Percentiles rank a stretch among this genome's conserved stretches.
Conservation (phyloP, 2,329 filamentous ascomycete genomes). For the Aspergillaceae sp. region DNA sequence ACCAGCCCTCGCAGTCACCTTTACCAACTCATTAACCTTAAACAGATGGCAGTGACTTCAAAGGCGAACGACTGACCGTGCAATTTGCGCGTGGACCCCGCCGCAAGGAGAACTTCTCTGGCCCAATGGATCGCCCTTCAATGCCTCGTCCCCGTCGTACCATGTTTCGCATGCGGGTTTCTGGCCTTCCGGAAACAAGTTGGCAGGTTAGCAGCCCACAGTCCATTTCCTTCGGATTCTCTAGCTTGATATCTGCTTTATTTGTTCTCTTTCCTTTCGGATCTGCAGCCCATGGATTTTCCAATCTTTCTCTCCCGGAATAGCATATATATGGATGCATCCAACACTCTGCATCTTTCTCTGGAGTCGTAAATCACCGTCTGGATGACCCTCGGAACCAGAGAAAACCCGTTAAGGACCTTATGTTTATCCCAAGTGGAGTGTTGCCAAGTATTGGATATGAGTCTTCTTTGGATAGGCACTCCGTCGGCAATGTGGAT, state of each 20-base stretch:
- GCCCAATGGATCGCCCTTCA: constrained; percentile 52
- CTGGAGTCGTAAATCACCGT: not conserved
- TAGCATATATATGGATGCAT: too few species aligned
- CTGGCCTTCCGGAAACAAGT: constrained; percentile 97
- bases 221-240: constrained; percentile 22
- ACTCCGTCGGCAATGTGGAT: constrained; percentile 12
- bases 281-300: not conserved
- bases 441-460: not conserved
- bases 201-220: constrained; percentile 86
- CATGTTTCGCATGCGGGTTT: constrained; percentile 92
- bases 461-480: not conserved
- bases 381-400: not conserved
- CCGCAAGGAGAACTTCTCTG: constrained; percentile 53
- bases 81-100: constrained; percentile 91
- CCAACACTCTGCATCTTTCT: not conserved
- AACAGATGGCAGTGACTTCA: constrained; percentile 91
- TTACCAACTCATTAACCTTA: constrained; percentile 16
- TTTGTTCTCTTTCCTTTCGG: constrained; percentile 6
- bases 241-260: constrained; percentile 12
- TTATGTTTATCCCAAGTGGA: not conserved
- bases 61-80: constrained; percentile 93
- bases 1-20: too few species aligned
- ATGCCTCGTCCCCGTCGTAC: constrained; percentile 83
- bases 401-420: not conserved
- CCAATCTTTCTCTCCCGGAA: too few species aligned